Base-by-base conservation (phyloP, 2,329 filamentous ascomycete genomes). In the Fonsecaea pugnacius region DNA sequence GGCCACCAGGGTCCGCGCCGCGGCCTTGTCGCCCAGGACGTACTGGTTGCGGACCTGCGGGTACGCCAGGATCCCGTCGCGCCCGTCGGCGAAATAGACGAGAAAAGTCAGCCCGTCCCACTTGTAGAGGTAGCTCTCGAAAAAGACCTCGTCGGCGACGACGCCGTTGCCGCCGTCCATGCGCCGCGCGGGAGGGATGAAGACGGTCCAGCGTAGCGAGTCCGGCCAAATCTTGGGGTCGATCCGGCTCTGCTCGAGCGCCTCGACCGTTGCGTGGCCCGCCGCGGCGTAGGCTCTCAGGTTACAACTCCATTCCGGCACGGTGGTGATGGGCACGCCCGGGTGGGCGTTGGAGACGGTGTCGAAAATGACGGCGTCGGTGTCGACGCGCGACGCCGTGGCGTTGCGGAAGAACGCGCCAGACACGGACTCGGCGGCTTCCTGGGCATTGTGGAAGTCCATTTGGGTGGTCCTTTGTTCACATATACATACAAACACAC, bases 271-370 rank as follows among this genome's bases (percentile, higher is more conserved):
- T 32, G 79, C 79, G 67, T 74, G 73, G 9, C 79, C 79, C 4
- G 79, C 75, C 0, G 72, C 73, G 5, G 79, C 78, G 62, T 81
- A 82, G 43, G 75, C 71, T 27, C 77, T 74, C 12, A 81, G 71
- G 30, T 75, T 75, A 60, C 73, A 70, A 62, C 78, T 80, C 61
- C 21, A 43, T 1, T 67, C 68, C 3, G 79, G 78, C 9, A 79
- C 71, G n/a, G 72, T 70, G 3, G 69, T 72, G 18, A 72, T 58
- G 16, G 62, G 53, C 1, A 68, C 52, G 4, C 58, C 63, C 2
- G 70, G 67, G 58, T 72, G 64, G 16, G 48, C 40, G n/a, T 43
- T 50, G 27, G 65, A 51, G 43, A 72, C 65, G 40, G 61, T 50
- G 30, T 61, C 51, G 30, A 69, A 60, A 9, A 71, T 64, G 36